A percentile compares a stretch with the other conserved stretches of the same genome.
Conservation (phyloP, 192 early-diverging fungal species). For the Backusella tarrabulga region DNA sequence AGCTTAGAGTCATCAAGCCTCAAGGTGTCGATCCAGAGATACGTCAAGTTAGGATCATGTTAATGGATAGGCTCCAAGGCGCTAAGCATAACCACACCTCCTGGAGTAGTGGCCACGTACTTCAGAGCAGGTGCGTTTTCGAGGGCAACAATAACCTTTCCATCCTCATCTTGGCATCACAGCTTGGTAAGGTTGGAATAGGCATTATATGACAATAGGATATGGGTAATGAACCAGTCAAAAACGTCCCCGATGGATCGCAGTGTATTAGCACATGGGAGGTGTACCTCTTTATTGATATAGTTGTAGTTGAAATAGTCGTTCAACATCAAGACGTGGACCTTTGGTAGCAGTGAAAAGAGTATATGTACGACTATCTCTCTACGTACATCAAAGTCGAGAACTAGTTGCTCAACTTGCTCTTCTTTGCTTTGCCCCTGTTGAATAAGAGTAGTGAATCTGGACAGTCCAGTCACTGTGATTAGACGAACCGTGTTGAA, state of each 20-base stretch:
- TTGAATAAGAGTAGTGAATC: no score
- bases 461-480: no score
- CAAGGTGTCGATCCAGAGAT: neutral
- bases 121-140: neutral
- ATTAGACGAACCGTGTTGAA: no score
- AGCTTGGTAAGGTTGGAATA: neutral
- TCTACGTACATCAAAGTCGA: no score
- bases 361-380: no score
- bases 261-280: neutral
- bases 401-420: no score
- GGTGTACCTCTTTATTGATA: no score
- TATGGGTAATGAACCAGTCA: neutral
- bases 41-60: neutral
- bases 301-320: no score
- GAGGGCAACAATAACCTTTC: neutral
- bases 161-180: neutral
- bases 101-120: no score
- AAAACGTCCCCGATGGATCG: neutral
- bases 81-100: neutral
- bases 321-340: no score
- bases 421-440: no score
- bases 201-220: neutral
- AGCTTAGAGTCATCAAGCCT: neutral
- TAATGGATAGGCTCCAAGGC: neutral
- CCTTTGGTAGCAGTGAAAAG: no score